A percentile compares a stretch with the other conserved stretches of the same genome.
Conservation (phyloP, 352 stramenopile genomes). For the Phytophthora capsici region DNA sequence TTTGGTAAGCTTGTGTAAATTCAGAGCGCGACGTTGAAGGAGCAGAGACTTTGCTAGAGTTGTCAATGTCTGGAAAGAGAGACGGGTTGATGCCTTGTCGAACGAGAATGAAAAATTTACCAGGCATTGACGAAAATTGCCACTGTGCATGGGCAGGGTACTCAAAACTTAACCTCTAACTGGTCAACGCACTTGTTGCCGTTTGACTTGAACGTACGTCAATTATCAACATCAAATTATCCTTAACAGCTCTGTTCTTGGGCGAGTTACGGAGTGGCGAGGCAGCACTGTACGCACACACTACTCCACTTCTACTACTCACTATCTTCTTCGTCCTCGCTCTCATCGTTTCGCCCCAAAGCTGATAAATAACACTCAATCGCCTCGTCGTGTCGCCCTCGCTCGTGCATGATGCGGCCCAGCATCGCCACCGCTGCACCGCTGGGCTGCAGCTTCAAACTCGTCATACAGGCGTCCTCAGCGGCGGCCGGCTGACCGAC, state of each 20-base stretch:
- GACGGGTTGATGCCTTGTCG: constrained; percentile 11
- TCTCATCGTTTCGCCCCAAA: constrained; percentile 51
- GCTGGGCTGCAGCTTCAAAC: constrained; percentile 49
- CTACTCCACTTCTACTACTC: constrained; percentile 48
- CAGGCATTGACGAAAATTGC: constrained; percentile 1
- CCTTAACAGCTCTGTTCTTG: constrained; percentile 37
- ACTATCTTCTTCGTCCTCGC: constrained; percentile 36
- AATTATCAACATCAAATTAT: constrained; percentile 29
- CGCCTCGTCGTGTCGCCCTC: constrained; percentile 55
- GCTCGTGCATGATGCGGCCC: constrained; percentile 57
- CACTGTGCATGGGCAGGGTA: not conserved
- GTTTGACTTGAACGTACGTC: constrained; percentile 14
- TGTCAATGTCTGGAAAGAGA: too few relatives aligned
- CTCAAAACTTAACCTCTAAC: too few relatives aligned
- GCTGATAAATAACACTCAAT: constrained; percentile 73
- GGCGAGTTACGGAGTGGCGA: constrained; percentile 4
- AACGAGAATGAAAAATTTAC: constrained; percentile 2
- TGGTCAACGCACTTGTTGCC: constrained; percentile 1
- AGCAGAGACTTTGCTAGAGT: too few relatives aligned
- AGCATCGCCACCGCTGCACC: constrained; percentile 53
- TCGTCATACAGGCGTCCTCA: constrained; percentile 61
- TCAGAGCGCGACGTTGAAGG: too few relatives aligned
- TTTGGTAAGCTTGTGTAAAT: too few relatives aligned
- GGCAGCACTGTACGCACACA: constrained; percentile 19
- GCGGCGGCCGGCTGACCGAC: constrained; percentile 54